Conservation (phyloP, 192 early-diverging fungal genomes). For the Coemansia sp. region DNA sequence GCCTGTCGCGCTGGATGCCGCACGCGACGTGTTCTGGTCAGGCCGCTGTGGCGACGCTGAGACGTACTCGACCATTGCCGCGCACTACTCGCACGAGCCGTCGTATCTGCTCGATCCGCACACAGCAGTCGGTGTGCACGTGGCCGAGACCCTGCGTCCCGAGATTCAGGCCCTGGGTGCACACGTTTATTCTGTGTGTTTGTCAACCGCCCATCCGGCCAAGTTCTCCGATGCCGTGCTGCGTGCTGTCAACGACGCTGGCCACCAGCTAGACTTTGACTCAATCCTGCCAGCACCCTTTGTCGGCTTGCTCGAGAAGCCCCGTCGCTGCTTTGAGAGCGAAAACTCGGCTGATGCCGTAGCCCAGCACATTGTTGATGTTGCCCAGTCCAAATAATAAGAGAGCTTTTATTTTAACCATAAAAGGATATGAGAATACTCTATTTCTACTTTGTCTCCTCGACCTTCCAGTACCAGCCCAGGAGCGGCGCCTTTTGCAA, state of each 20-base stretch:
- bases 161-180: slow-evolving; percentile 14
- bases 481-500: slow-evolving; percentile 43
- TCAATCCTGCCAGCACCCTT: slow-evolving; percentile 67
- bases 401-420: background rate
- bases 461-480: slow-evolving; percentile 57
- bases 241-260: slow-evolving; percentile 59
- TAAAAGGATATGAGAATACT: too few relatives aligned
- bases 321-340: slow-evolving; percentile 58
- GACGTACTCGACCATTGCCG: slow-evolving; percentile 75
- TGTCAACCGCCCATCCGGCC: slow-evolving; percentile 93
- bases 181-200: slow-evolving; percentile 55
- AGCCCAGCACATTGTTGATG: slow-evolving; percentile 31
- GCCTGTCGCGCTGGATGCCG: slow-evolving; percentile 58
- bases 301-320: slow-evolving; percentile 66
- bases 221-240: slow-evolving; percentile 95
- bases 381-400: background rate
- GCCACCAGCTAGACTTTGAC: slow-evolving; percentile 54
- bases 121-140: slow-evolving; percentile 90
- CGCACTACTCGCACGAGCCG: slow-evolving; percentile 56
- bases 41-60: slow-evolving; percentile 68
- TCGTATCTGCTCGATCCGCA: slow-evolving; percentile 90
- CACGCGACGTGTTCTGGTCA: slow-evolving; percentile 71
- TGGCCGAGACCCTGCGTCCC: slow-evolving; percentile 61
- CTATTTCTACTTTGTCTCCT: slow-evolving; percentile 2
- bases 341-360: slow-evolving; percentile 47